Evolutionary conservation across 352 stramenopile genomes (phyloP), one percentile per base, ranked within the genome.

Genomic region (Peronospora destructor): DNA sequence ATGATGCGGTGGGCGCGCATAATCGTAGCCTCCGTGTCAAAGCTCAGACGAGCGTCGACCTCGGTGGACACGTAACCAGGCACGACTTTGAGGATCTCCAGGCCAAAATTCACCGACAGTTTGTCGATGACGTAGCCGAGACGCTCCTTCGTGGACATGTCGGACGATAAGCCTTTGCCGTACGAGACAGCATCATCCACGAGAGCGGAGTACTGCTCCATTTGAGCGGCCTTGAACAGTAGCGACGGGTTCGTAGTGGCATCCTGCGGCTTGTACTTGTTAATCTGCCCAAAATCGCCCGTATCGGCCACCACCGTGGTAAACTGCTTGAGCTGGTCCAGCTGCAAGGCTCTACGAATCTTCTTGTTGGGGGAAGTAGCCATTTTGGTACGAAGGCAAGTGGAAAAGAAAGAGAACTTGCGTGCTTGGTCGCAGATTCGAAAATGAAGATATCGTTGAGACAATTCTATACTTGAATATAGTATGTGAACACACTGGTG

Each of bases 201-300:
- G 13, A 99, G 87, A 38, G 90, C 66, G 28, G 81, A 71, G 77
- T 99, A 99, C 72, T 98, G 84, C 49, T 92, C 73, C 76, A 98
- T 97, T 33, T 73, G 74, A 26, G 96, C 92, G 17, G 97, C 96
- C 67, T 98, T 98, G 85, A 97, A 98, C 38, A 99, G 94, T 38
- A 99, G 80, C 61, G 86, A 98, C 36, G 97, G 97, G 76, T 99
- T 99, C 17, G 97, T 99, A 8, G 96, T 99, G 32, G 97, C 97
- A 83, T 99, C 96, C 71, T 97, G 87, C 47, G 94, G 94, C 65
- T 91, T 90, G 73, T 83, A 94, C 70, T 92, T 93, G 63, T 85
- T 82, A 48, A 92, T 95, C 54, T 84, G 89, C 56, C 73, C 71
- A 53, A 95, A 85, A 70, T 99, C 97, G 39, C 97, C 97, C 44